Conservation (phyloP, 2,329 filamentous ascomycete species). For the Podosphaera fusca region DNA sequence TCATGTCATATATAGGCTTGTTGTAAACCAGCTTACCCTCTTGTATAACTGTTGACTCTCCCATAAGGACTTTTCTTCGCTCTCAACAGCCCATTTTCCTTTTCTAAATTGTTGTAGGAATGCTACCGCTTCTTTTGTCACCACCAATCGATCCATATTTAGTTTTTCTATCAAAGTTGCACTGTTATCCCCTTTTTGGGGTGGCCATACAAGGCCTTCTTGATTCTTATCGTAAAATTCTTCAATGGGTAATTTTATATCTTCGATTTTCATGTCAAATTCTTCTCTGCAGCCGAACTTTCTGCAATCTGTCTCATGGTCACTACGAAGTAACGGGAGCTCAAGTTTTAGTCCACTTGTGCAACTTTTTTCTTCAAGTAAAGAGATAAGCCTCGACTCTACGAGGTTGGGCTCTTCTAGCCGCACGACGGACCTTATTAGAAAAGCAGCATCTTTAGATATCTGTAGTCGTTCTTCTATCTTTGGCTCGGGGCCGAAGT, state of each 20-base stretch:
- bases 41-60: slow-evolving; percentile 7
- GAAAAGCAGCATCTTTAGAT: slow-evolving; percentile 8
- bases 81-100: slow-evolving; percentile 7
- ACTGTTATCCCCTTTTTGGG: slow-evolving; percentile 6
- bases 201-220: slow-evolving; percentile 10
- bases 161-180: slow-evolving; percentile 7
- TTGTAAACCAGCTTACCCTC: slow-evolving; percentile 6
- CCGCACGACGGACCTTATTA: slow-evolving; percentile 8
- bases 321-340: slow-evolving; percentile 11
- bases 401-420: slow-evolving; percentile 4
- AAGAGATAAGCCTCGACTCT: slow-evolving; percentile 1
- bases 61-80: slow-evolving; percentile 9
- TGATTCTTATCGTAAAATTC: slow-evolving; percentile 10
- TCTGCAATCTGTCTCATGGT: slow-evolving; percentile 12
- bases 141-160: slow-evolving; percentile 11
- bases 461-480: slow-evolving; percentile 10
- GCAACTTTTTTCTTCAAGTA: not conserved
- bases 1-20: not conserved
- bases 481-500: slow-evolving; percentile 4
- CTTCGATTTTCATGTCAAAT: slow-evolving; percentile 10
- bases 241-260: slow-evolving; percentile 14
- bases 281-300: slow-evolving; percentile 10
- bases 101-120: slow-evolving; percentile 8
- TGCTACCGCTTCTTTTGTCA: slow-evolving; percentile 10
- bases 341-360: slow-evolving; percentile 7